phyloP scores from a whole-genome alignment of 2,329 filamentous ascomycete genomes.

The Fusarium proliferatum region DNA sequence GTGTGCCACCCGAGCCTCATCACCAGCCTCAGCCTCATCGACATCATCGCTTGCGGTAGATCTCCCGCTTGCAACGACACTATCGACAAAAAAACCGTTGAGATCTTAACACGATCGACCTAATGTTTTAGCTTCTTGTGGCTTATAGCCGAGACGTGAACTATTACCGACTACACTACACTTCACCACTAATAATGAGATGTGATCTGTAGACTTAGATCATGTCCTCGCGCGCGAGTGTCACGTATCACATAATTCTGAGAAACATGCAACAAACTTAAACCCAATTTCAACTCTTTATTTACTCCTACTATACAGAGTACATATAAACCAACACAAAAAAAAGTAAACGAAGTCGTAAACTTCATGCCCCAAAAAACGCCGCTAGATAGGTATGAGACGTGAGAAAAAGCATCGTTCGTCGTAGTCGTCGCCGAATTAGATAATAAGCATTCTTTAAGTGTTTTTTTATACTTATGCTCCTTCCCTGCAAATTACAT shows the following conservation, averaged over 20 bases:
- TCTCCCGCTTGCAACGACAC: conserved; percentile 12
- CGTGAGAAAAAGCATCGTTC: not conserved
- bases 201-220: not conserved
- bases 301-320: conserved; percentile 23
- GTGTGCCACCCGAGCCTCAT: conserved; percentile 19
- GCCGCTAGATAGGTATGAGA: conserved; percentile 8
- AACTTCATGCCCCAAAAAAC: conserved; percentile 36
- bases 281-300: conserved; percentile 33
- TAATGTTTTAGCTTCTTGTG: not conserved
- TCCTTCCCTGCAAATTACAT: conserved; percentile 38
- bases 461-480: conserved; percentile 4
- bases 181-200: not conserved
- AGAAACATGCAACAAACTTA: not conserved
- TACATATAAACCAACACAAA: not conserved
- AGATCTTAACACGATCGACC: conserved; percentile 17
- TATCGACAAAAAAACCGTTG: conserved; percentile 11
- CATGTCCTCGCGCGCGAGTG: conserved; percentile 4
- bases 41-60: not conserved
- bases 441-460: not conserved
- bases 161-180: not conserved
- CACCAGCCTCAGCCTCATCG: conserved; percentile 13
- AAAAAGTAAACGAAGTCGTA: conserved; percentile 11
- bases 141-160: conserved; percentile 10
- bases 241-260: conserved; percentile 30
- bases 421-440: conserved; percentile 13